Conservation (phyloP, 768 basidiomycete species). For the Psilocybe subaeruginosa region DNA sequence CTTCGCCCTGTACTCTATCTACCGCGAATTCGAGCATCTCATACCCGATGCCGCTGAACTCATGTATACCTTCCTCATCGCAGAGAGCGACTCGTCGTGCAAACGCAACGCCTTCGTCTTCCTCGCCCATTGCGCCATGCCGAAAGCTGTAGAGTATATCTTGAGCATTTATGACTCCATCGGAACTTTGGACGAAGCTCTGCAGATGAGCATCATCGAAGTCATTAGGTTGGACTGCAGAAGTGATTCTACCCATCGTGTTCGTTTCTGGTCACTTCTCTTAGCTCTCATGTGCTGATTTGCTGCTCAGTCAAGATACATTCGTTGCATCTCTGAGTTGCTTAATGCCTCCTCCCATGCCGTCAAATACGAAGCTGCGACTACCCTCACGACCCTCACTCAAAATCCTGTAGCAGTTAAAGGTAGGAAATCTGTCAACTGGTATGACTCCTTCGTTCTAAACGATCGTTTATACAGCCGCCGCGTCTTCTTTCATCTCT, state of each 20-base stretch:
- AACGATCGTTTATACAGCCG: slow-evolving; percentile 52
- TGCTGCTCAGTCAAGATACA: slow-evolving; percentile 77
- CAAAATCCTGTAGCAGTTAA: slow-evolving; percentile 97
- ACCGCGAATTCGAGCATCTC: slow-evolving; percentile 91
- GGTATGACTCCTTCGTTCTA: not conserved
- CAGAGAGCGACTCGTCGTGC: slow-evolving; percentile 95
- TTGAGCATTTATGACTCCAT: slow-evolving; percentile 85
- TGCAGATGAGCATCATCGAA: slow-evolving; percentile 97
- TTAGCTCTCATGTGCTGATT: slow-evolving; percentile 10
- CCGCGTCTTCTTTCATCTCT: slow-evolving; percentile 85
- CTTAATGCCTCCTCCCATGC: slow-evolving; percentile 88
- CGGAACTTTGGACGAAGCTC: slow-evolving; percentile 79
- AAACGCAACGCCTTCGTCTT: slow-evolving; percentile 98
- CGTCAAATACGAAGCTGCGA: slow-evolving; percentile 97
- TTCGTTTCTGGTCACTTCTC: slow-evolving; percentile 38
- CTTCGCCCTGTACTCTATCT: slow-evolving; percentile 93
- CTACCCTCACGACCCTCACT: slow-evolving; percentile 90
- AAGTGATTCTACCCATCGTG: slow-evolving; percentile 79
- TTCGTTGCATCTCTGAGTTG: slow-evolving; percentile 91
- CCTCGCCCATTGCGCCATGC: slow-evolving; percentile 83
- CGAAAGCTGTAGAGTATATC: slow-evolving; percentile 91
- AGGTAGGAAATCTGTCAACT: slow-evolving; percentile 47
- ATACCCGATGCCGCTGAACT: slow-evolving; percentile 97
- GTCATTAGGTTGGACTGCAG: slow-evolving; percentile 90
- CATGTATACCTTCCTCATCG: slow-evolving; percentile 93